Conservation (phyloP, 768 basidiomycete species). For the Macrocybe gigantea region DNA sequence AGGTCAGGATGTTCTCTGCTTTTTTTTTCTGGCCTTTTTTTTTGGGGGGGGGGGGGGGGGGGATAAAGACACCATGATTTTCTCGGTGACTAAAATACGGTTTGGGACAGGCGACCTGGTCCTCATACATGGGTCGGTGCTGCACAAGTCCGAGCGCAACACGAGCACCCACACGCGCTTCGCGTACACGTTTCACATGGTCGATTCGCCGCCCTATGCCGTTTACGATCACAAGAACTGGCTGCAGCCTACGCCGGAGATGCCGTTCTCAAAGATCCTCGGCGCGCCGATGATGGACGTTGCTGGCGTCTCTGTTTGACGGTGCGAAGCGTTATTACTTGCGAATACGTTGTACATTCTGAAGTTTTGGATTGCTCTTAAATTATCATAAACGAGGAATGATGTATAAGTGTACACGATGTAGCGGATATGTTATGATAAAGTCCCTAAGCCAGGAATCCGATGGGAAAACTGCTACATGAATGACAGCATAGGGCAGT, state of each 20-base stretch:
- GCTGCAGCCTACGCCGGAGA: conserved; percentile 80
- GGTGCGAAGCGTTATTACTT: too few species aligned
- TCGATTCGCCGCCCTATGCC: conserved; percentile 67
- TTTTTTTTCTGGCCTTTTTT: background rate
- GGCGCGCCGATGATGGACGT: conserved; percentile 5
- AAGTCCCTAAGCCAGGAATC: too few species aligned
- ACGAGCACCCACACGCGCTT: conserved; percentile 73
- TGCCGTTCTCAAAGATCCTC: conserved; percentile 74
- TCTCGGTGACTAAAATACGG: too few species aligned
- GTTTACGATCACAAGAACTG: conserved; percentile 90
- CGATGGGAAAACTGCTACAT: too few species aligned
- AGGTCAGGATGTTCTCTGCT: conserved; percentile 34
- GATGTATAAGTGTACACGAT: too few species aligned
- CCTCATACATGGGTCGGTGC: conserved; percentile 86
- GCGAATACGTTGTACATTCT: too few species aligned
- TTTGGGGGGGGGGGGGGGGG: background rate
- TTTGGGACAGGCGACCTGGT: conserved; percentile 70
- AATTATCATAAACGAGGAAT: too few species aligned
- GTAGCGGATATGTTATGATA: too few species aligned
- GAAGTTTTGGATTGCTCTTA: too few species aligned
- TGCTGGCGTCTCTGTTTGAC: too few species aligned
- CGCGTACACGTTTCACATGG: conserved; percentile 97
- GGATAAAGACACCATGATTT: too few species aligned
- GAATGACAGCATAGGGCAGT: too few species aligned
- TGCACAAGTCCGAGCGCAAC: conserved; percentile 92